phyloP scores from a whole-genome alignment of 2,329 filamentous ascomycete species.

The Blumeriella jaapii region DNA sequence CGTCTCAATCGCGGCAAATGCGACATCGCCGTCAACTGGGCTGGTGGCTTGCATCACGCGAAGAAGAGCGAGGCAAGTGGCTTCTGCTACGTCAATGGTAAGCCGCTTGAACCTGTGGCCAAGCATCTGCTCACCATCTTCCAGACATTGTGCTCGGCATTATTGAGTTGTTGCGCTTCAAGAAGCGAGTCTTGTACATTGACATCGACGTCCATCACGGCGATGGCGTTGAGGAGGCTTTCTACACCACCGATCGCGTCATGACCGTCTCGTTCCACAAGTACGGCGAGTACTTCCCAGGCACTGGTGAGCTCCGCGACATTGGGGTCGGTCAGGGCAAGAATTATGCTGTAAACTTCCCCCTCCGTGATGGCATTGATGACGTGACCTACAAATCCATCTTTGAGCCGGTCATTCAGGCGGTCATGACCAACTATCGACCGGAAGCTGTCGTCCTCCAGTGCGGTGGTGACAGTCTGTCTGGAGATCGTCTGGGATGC shows the following conservation, averaged over 20 bases:
- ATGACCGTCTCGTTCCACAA: slow-evolving; percentile 95
- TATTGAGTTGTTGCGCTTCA: slow-evolving; percentile 78
- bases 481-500: slow-evolving; percentile 85
- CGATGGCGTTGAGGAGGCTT: slow-evolving; percentile 86
- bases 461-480: slow-evolving; percentile 89
- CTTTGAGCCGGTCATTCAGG: slow-evolving; percentile 80
- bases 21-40: slow-evolving; percentile 98
- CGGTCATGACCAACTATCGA: slow-evolving; percentile 77
- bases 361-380: slow-evolving; percentile 83
- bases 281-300: slow-evolving; percentile 92
- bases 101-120: slow-evolving; percentile 18
- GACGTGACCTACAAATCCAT: slow-evolving; percentile 82
- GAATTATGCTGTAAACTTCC: slow-evolving; percentile 84
- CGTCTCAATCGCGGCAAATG: slow-evolving; percentile 84
- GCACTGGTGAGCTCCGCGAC: slow-evolving; percentile 77
- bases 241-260: slow-evolving; percentile 84
- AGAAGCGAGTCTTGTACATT: slow-evolving; percentile 94
- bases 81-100: slow-evolving; percentile 97
- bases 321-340: slow-evolving; percentile 82
- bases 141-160: slow-evolving; percentile 92
- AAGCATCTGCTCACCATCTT: slow-evolving; percentile 31
- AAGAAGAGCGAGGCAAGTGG: slow-evolving; percentile 94
- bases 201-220: slow-evolving; percentile 93
- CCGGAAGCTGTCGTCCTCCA: slow-evolving; percentile 91
- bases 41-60: slow-evolving; percentile 89